Evolutionary conservation across 1,284 basidiomycete species (phyloP), one percentile per base, ranked within the genome.

Genomic region (Ceratobasidium papillatum): DNA sequence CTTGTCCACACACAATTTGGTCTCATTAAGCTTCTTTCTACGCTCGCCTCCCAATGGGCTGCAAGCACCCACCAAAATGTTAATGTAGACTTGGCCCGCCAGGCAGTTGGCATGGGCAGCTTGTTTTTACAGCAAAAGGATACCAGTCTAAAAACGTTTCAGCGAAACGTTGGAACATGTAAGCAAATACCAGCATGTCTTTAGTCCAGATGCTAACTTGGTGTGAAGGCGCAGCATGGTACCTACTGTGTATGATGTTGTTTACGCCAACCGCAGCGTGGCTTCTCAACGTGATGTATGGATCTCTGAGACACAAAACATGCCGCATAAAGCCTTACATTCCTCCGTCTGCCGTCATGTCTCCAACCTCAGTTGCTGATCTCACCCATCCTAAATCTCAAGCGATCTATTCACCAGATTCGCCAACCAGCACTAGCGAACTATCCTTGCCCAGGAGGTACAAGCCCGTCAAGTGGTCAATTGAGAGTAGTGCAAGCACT

Each of bases 1-100:
- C 54, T 71, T 2, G 68, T 71, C 1, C 68, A 71, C 22, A 71
- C 68, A 19, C 68, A 71, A 25, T 71, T 71, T 45, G 68, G 41
- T n/a, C 68, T 71, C 12, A 59, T 71, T 43, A 38, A 61, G 14
- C 1, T 71, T 1, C 25, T 71, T 2, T 61, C 38, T 2, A n/a
- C 2, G 4, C 17, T 59, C 17, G 52, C 68, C 32, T 3, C 4
- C 9, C 41, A 47, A 27, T 71, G 68, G 68, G 30, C 19, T 36
- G 5, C 12, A 34, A 61, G 54, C 25, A 38, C 22, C 14, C 43
- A 38, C 1, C 45, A 71, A 36, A 11, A 19, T 22, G 54, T 71
- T 1, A 41, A 56, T 12, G 11, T 30, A 7, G 34, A 56, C 14
- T 43, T 71, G 14, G 25, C 34, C 19, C n/a, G 5, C 9, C 38